Base-by-base conservation (phyloP, 208 protist species). In the Crithidia thermophila region DNA sequence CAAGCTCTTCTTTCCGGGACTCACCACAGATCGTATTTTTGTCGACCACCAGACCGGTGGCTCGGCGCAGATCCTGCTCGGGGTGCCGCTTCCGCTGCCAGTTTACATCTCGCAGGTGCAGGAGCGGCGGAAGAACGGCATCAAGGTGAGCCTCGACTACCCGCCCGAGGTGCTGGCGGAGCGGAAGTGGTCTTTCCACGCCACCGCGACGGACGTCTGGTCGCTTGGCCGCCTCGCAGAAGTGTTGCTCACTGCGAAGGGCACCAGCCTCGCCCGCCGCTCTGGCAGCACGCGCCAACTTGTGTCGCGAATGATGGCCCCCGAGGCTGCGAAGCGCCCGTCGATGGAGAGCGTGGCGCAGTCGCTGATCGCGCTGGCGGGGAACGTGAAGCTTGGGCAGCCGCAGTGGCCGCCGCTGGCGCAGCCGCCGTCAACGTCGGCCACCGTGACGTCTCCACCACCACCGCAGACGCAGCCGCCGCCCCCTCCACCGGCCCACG, bases 151-250 rank as follows among this genome's bases (percentile, higher is more conserved):
- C 14, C 69, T 71, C 16, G 84, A 94, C 53, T 94, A 94, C 72
- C 89, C 89, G 8, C 86, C 87, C 1, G 85, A 94, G 72, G 85
- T 88, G 33, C 11, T 89, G 3, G 65, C 37, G 21, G 14, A 51
- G 45, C 57, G 64, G 21, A 40, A 57, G 18, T 66, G 53, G 43
- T 53, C 40, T 23, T 93, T 91, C 56, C 69, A 93, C 63, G 42
- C 67, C 16, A 69, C 46, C 0, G 53, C 81, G 28, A 90, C 79
- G 33, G 90, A 95, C 55, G 83, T 95, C 10, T 95, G 90, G 87
- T 82, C 85, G 50, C 72, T 95, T 6, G 90, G 87, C 3, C 63
- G 77, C 6, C 28, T 91, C 11, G 80, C 70, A 4, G 62, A 76
- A 55, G 62, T 83, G 28, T 58, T 95, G 31, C 75, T 93, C 3